Evolutionary conservation across 148 eudicot genomes (phyloP).

Genomic region (Rhododendron simsii): DNA sequence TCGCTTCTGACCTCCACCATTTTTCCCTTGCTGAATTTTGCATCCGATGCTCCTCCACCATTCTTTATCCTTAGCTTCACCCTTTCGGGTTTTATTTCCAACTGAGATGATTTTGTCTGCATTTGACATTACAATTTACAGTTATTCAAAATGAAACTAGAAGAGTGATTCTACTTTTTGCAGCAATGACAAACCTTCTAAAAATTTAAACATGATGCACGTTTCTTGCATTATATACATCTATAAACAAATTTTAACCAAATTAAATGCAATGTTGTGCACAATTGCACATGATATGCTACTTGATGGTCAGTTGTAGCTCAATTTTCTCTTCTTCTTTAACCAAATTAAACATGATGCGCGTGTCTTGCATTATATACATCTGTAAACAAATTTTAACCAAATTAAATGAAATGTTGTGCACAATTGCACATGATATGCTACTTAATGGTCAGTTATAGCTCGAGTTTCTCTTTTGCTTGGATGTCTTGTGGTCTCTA

Average conservation of each 20-base stretch:
- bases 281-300: not conserved
- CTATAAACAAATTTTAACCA: not conserved
- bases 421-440: not conserved
- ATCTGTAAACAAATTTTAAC: not conserved
- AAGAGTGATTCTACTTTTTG: not conserved
- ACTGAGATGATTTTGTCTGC: constrained; percentile 3
- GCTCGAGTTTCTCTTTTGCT: not conserved
- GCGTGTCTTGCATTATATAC: not conserved
- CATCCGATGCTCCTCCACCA: not conserved
- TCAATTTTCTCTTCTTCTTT: not conserved
- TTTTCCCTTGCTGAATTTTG: constrained; percentile 26
- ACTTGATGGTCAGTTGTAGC: not conserved
- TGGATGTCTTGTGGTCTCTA: no score
- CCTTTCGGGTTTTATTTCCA: constrained; percentile 3
- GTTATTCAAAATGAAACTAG: not conserved
- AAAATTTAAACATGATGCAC: not conserved
- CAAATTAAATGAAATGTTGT: not conserved
- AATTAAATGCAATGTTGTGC: not conserved
- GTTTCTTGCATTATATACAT: not conserved
- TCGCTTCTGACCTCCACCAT: constrained; percentile 47
- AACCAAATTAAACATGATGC: not conserved
- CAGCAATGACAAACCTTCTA: not conserved
- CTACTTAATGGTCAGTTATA: not conserved
- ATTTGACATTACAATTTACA: no score
- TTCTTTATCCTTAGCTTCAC: constrained; percentile 19